Percentiles rank a stretch among this genome's conserved stretches.
These are phyloP conservation scores for Kazachstania taianensis DNA, from an alignment of 805 yeast genomes.

Conservation along the genomic window DNA sequence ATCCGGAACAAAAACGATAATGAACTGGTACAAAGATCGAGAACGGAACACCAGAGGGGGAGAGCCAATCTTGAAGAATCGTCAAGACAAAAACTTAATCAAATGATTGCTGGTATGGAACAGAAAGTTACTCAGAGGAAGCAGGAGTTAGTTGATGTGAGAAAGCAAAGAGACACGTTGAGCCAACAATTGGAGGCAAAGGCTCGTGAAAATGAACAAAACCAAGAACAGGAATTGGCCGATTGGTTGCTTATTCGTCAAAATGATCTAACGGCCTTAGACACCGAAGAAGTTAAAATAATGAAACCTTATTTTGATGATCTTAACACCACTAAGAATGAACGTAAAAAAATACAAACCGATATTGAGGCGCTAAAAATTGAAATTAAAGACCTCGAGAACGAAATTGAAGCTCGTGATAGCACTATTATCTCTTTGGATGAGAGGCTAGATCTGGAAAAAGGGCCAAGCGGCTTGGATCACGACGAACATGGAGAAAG, in stretches of 20 bases:
- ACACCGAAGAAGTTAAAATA: slow-evolving; percentile 23
- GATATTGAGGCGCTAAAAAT: slow-evolving; percentile 23
- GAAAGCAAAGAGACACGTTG: slow-evolving; percentile 17
- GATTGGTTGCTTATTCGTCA: slow-evolving; percentile 22
- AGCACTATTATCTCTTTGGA: slow-evolving; percentile 24
- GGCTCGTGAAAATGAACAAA: not conserved
- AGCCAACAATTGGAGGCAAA: not conserved
- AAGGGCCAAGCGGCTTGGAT: slow-evolving; percentile 9
- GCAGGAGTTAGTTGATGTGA: slow-evolving; percentile 30
- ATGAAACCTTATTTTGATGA: slow-evolving; percentile 35
- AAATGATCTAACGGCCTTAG: slow-evolving; percentile 21
- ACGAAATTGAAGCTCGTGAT: slow-evolving; percentile 32
- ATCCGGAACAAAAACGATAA: slow-evolving; percentile 32
- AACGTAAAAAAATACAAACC: slow-evolving; percentile 24
- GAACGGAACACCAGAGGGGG: slow-evolving; percentile 21
- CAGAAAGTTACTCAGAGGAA: slow-evolving; percentile 30
- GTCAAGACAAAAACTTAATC: slow-evolving; percentile 9
- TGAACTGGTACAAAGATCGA: slow-evolving; percentile 31
- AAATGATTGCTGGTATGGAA: slow-evolving; percentile 25
- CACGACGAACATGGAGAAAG: not conserved
- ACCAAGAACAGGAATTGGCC: slow-evolving; percentile 12
- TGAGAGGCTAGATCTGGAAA: slow-evolving; percentile 18
- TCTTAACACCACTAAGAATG: slow-evolving; percentile 32
- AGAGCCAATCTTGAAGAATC: slow-evolving; percentile 27
- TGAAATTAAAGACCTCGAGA: slow-evolving; percentile 12